Evolutionary conservation across 108 stramenopile species (phyloP), one percentile per base, ranked within the genome.

Genomic region (Cyclostephanos invisitatus): DNA sequence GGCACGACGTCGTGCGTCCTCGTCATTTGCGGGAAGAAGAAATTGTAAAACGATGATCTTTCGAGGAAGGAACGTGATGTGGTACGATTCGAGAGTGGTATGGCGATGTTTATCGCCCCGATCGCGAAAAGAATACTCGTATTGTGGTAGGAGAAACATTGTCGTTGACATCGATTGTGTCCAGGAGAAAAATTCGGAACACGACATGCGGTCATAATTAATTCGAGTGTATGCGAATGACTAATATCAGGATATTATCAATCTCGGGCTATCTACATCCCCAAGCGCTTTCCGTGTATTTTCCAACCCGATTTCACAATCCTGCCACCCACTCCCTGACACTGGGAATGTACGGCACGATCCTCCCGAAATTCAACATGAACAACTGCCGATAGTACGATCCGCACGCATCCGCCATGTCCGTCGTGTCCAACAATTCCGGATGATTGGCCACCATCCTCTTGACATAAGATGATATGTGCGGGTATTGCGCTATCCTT

Each of bases 381-480:
- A 92, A 95, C 22, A 95, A 70, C 46, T 91, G 89, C 49, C 75
- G 67, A 68, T 87, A 95, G 56, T 92, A 95, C 10, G 87, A 88
- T 28, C 62, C 75, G 44, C 80, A 83, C 8, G 93, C 93, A 74
- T 90, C 89, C 15, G 68, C 62, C 66, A 92, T 64, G 67, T 95
- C 93, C 62, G 91, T 82, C 6, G 88, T 88, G 37, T 78, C 74
- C 56, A 76, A 48, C 32, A 89, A 80, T 35, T 64, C 75, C 1
- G 83, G 84, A 32, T 84, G 27, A 7, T 83, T 79, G 9, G 60
- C 62, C 11, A 73, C 75, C 53, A 79, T 40, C 0, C 88, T 65
- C 21, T 83, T 80, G 12, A 80, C 78, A 64, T 74, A 83, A 20
- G 77, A 42, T 18, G 82, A 62, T 63, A 81, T 79, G 24, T 80